Base-by-base conservation (phyloP, 495 filamentous ascomycete species). In the Lasiosphaeria hispida region DNA sequence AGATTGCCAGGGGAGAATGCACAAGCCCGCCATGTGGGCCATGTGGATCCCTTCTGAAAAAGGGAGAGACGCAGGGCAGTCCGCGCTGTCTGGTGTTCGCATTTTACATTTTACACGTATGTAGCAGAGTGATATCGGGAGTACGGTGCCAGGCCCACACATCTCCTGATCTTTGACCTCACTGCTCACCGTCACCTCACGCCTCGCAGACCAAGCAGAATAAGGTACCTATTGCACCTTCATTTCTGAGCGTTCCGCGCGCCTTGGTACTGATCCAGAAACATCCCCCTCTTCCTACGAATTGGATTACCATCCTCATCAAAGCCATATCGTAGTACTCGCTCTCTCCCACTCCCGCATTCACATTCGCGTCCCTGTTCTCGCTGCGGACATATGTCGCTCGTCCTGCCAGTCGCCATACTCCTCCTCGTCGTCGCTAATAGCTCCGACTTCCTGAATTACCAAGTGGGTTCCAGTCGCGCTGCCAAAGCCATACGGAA, bases 231-330 rank as follows among this genome's bases (percentile, higher is more conserved):
- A 8, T 41, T 41, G 11, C 14, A 15, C 39, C 10, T 41, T 15
- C 14, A 15, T 11, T 41, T 41, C 39, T 41, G 7, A 41, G 39
- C 39, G 39, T 13, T 13, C 17, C 43, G 3, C 3, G 43, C 43
- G n/a, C n/a, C 48, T 10, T 51, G 48, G 35, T 51, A 51, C 48
- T 51, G 48, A 17, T 51, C 48, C 8, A 51, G n/a, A 13, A 51
- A 37, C 8, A 15, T 8, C 5, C 30, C 48, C 3, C 30, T 11
- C 14, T 41, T 30, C 48, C 17, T 51, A 11, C 14, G 10, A 4
- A 41, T 15, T 2, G 14, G 14, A 8, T 41, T 41, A 4, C 39
- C 39, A 41, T 41, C 39, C 11, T 41, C 39, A 8, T 41, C 39
- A 41, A 13, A 41, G 14, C 7, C 39, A 41, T 35, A 41, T 35